phyloP scores from a whole-genome alignment of 352 stramenopile genomes.

The Phytophthora foliorum region DNA sequence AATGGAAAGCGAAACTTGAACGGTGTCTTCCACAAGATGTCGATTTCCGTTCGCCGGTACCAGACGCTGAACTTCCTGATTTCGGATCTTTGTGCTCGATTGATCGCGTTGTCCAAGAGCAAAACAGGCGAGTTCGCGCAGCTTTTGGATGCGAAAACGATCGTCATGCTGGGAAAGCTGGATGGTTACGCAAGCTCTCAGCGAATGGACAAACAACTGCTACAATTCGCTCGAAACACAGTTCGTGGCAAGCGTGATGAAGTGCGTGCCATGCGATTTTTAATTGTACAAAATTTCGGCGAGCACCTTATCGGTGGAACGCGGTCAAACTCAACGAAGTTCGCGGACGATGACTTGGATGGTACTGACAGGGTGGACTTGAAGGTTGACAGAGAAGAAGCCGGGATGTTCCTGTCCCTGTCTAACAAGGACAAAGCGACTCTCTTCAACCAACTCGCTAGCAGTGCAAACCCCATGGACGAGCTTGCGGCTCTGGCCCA shows the following conservation, averaged over 20 bases:
- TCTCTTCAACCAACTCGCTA: slow-evolving; percentile 66
- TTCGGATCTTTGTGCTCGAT: slow-evolving; percentile 74
- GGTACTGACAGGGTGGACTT: slow-evolving; percentile 66
- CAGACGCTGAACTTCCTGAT: slow-evolving; percentile 86
- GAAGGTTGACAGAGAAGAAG: slow-evolving; percentile 56
- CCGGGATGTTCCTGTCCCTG: slow-evolving; percentile 46
- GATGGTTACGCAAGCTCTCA: slow-evolving; percentile 75
- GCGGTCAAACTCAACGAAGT: slow-evolving; percentile 36
- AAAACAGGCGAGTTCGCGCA: slow-evolving; percentile 47
- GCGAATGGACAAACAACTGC: slow-evolving; percentile 53
- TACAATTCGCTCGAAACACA: slow-evolving; percentile 57
- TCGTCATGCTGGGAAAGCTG: slow-evolving; percentile 63
- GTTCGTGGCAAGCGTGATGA: slow-evolving; percentile 42
- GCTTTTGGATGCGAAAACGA: slow-evolving; percentile 49
- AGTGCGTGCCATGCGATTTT: slow-evolving; percentile 66
- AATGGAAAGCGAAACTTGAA: slow-evolving; percentile 53
- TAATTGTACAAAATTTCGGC: slow-evolving; percentile 83
- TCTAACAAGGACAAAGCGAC: slow-evolving; percentile 55
- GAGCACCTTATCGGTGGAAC: slow-evolving; percentile 71
- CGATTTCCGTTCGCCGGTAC: slow-evolving; percentile 75
- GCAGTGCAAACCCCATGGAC: slow-evolving; percentile 35
- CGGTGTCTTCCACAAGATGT: slow-evolving; percentile 55
- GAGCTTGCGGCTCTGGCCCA: slow-evolving; percentile 73
- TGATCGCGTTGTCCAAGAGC: slow-evolving; percentile 63
- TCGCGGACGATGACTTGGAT: slow-evolving; percentile 61